Conservation (phyloP, 2,329 filamentous ascomycete genomes). For the Phaeosphaeria sp. region DNA sequence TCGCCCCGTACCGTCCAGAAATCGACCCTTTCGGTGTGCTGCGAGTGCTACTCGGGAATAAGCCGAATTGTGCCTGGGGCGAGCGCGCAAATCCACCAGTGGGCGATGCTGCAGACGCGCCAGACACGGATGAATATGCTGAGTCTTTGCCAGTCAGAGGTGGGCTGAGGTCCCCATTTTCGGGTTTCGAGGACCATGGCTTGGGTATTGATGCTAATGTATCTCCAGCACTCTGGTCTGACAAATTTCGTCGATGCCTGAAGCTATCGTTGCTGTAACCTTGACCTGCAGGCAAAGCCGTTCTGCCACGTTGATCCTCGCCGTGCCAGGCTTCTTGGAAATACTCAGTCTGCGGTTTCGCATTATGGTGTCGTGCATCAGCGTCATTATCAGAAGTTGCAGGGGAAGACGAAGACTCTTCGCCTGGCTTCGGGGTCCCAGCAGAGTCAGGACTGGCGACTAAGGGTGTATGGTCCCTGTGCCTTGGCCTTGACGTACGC, state of each 20-base stretch:
- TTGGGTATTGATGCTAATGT: slow-evolving; percentile 11
- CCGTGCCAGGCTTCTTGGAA: slow-evolving; percentile 30
- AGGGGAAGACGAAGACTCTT: slow-evolving; percentile 19
- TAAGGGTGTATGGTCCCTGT: slow-evolving; percentile 21
- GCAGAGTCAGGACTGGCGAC: slow-evolving; percentile 26
- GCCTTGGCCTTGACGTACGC: slow-evolving; percentile 17
- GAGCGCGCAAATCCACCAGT: slow-evolving; percentile 33
- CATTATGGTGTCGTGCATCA: slow-evolving; percentile 19
- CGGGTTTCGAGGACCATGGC: slow-evolving; percentile 14
- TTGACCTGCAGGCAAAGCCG: slow-evolving; percentile 17
- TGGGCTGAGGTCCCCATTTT: slow-evolving; percentile 36
- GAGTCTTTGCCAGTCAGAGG: slow-evolving; percentile 46
- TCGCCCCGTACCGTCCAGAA: slow-evolving; percentile 32
- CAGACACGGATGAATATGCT: slow-evolving; percentile 48
- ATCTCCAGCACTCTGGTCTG: slow-evolving; percentile 19
- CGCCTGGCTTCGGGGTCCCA: slow-evolving; percentile 25
- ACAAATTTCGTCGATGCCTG: slow-evolving; percentile 19
- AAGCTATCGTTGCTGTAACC: slow-evolving; percentile 17
- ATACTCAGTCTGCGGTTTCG: slow-evolving; percentile 23
- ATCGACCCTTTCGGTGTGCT: slow-evolving; percentile 41
- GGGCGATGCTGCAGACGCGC: slow-evolving; percentile 41
- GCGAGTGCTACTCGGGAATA: slow-evolving; percentile 43
- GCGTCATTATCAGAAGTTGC: slow-evolving; percentile 20
- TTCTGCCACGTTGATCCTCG: slow-evolving; percentile 23
- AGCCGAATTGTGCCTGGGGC: slow-evolving; percentile 42